Percentiles rank a stretch among this genome's conserved stretches.
phyloP scores from a whole-genome alignment of 805 yeast species.

The Wickerhamomyces hampshirensis region DNA sequence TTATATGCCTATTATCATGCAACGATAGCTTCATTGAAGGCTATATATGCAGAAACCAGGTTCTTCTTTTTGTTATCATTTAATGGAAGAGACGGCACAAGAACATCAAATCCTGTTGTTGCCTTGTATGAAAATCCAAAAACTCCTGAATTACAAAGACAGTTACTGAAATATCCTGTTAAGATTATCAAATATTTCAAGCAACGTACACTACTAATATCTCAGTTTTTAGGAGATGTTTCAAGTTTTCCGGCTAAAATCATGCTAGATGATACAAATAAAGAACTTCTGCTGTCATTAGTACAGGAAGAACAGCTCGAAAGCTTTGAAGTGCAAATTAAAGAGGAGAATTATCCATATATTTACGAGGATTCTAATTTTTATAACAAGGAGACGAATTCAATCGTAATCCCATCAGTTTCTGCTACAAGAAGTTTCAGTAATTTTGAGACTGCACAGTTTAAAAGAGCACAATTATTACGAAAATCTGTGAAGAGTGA shows the following conservation, averaged over 20 bases:
- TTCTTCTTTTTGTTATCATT: conserved; percentile 31
- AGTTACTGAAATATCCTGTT: conserved; percentile 23
- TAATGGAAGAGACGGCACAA: conserved; percentile 31
- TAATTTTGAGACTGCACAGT: conserved; percentile 21
- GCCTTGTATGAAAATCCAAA: conserved; percentile 3
- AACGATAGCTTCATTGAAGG: conserved; percentile 27
- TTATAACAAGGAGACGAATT: conserved; percentile 18
- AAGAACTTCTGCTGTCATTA: conserved; percentile 16
- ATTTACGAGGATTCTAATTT: conserved; percentile 20
- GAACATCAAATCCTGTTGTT: conserved; percentile 18
- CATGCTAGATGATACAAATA: conserved; percentile 24
- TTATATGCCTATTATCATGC: conserved; percentile 31
- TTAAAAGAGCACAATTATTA: conserved; percentile 17
- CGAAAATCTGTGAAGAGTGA: conserved; percentile 10
- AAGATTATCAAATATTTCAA: conserved; percentile 27
- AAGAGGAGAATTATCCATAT: conserved; percentile 20
- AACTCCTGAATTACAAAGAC: conserved; percentile 11
- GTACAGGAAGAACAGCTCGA: conserved; percentile 25
- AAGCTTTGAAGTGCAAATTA: conserved; percentile 23
- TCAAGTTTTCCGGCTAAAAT: conserved; percentile 25
- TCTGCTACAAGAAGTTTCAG: conserved; percentile 12
- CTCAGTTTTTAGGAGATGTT: conserved; percentile 18
- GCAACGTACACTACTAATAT: conserved; percentile 18
- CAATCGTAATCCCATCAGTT: conserved; percentile 25
- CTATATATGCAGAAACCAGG: conserved; percentile 32